A percentile compares a stretch with the other conserved stretches of the same genome.
Evolutionary conservation across 2,329 filamentous ascomycete genomes (phyloP).

Genomic region (Pseudogymnoascus sp.): DNA sequence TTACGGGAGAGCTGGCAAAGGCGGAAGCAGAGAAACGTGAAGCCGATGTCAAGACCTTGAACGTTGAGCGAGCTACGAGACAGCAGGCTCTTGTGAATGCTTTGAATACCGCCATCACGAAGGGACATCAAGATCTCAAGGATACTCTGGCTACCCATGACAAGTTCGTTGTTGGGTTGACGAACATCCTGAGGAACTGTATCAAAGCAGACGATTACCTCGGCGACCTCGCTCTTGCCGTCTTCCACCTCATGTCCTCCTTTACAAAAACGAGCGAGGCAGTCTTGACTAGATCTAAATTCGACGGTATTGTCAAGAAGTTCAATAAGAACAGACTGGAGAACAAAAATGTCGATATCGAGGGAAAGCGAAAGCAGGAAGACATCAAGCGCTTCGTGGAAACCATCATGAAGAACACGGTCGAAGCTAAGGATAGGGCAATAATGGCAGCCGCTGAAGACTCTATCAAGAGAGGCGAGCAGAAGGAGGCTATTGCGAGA

Average conservation of each 20-base stretch:
- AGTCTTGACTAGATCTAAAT: slow-evolving; percentile 55
- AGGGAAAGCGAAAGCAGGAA: slow-evolving; percentile 46
- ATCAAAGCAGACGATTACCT: slow-evolving; percentile 46
- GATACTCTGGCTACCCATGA: slow-evolving; percentile 52
- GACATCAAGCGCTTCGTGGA: slow-evolving; percentile 37
- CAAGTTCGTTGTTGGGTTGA: slow-evolving; percentile 48
- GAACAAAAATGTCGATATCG: slow-evolving; percentile 49
- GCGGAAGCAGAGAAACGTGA: slow-evolving; percentile 20
- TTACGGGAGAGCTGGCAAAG: slow-evolving; percentile 21
- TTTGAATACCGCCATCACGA: slow-evolving; percentile 46
- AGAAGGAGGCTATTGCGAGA: slow-evolving; percentile 23
- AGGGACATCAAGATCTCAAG: slow-evolving; percentile 48
- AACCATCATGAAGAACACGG: slow-evolving; percentile 19
- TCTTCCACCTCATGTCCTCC: slow-evolving; percentile 53
- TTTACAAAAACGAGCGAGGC: slow-evolving; percentile 53
- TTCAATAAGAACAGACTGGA: slow-evolving; percentile 40
- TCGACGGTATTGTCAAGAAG: slow-evolving; percentile 56
- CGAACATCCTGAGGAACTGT: slow-evolving; percentile 47
- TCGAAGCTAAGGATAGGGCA: slow-evolving; percentile 24
- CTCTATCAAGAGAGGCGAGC: slow-evolving; percentile 19
- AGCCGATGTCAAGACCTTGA: slow-evolving; percentile 32
- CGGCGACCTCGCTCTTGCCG: slow-evolving; percentile 45
- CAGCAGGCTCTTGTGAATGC: slow-evolving; percentile 44
- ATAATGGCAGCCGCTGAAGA: slow-evolving; percentile 41
- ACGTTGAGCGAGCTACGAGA: slow-evolving; percentile 36